Base-by-base conservation (phyloP, 192 early-diverging fungal genomes). In the Coemansia umbellata region DNA sequence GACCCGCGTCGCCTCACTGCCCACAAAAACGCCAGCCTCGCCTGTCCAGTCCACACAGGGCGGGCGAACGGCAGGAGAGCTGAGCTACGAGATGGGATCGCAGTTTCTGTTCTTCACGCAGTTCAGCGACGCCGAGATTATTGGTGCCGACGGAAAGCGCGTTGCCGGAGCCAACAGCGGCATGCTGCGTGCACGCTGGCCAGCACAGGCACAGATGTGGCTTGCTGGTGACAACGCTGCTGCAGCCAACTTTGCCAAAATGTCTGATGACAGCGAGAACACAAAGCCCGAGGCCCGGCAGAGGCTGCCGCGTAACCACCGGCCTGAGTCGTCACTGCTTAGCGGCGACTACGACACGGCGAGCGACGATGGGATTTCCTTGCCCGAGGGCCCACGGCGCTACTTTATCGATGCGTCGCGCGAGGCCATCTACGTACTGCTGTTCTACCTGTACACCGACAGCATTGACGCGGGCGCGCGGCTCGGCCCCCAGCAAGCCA, bases 391-490 rank as follows among this genome's bases (percentile, higher is more conserved):
- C 55, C 79, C 18, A 18, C 54, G 47, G 39, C 37, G 77, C 27
- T 53, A 47, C 30, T 31, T 54, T 5, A 42, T 71, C 13, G 70
- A 74, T 21, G 69, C 32, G 2, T 54, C 82, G 54, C 80, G 73
- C 37, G 78, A 71, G 19, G 80, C 80, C 19, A 78, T 83, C n/a
- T 50, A 77, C 32, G 72, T 85, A 4, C 83, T 87, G 17, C 58
- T 87, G 13, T 85, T 85, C 47, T 87, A 78, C 31, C 66, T 85
- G 47, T 85, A 87, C 54, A 85, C 86, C 0, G 86, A 82, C 55
- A 75, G 82, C 37, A 58, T 88, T 37, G 75, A 86, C 45, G 82
- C 83, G n/a, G 73, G 79, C 3, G 83, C 85, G 35, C 85, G 85
- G 31, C 79, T 84, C 42, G 84, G 85, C 18, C 78, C 82, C 5